Conservation (phyloP, 805 yeast genomes). For the Starmera amethionina region DNA sequence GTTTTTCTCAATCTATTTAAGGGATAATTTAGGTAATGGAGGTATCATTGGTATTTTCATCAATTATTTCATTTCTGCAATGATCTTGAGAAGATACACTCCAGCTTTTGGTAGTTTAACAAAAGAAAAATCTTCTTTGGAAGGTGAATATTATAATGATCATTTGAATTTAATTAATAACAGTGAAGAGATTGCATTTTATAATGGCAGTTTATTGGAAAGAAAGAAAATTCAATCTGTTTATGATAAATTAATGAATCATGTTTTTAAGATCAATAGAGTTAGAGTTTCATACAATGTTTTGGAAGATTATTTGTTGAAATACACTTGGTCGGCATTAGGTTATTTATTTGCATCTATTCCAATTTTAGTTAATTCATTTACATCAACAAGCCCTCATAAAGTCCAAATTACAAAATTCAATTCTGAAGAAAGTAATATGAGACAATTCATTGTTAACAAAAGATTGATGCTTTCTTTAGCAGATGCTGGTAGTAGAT, state of each 20-base stretch:
- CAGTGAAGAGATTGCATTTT: constrained; percentile 90
- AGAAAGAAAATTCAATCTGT: constrained; percentile 51
- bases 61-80: constrained; percentile 76
- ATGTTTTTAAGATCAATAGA: constrained; percentile 43
- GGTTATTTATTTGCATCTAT: constrained; percentile 88
- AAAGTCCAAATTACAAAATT: constrained; percentile 2
- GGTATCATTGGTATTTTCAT: constrained; percentile 76
- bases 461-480: constrained; percentile 82
- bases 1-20: constrained; percentile 72
- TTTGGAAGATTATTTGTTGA: constrained; percentile 77
- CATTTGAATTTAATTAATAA: constrained; percentile 80
- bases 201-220: constrained; percentile 80
- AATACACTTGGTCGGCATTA: constrained; percentile 90
- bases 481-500: constrained; percentile 91
- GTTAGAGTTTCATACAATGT: constrained; percentile 59
- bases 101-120: constrained; percentile 81
- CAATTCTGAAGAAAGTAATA: constrained; percentile 40
- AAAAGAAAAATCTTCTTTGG: constrained; percentile 64
- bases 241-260: constrained; percentile 47
- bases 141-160: constrained; percentile 82
- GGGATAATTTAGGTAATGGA: constrained; percentile 80
- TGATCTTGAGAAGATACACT: constrained; percentile 57
- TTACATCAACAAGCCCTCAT: constrained; percentile 15
- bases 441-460: constrained; percentile 85
- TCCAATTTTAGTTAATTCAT: constrained; percentile 64